phyloP scores from a whole-genome alignment of 805 yeast species.

The Pichia scutulata region DNA sequence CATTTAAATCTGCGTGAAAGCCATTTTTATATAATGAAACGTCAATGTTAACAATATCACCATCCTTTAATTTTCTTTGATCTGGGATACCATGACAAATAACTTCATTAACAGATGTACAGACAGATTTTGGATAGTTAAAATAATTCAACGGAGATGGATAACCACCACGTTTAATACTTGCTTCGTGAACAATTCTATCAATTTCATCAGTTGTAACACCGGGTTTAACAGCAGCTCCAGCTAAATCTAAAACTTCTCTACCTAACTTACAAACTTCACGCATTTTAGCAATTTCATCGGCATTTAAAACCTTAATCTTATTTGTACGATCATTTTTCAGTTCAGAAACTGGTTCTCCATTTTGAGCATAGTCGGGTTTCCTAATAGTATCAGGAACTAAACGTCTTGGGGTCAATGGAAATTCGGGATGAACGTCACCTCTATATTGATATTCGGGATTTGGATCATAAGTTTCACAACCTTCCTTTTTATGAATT shows the following conservation, averaged over 20 bases:
- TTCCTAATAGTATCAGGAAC: slow-evolving; percentile 63
- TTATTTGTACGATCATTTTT: slow-evolving; percentile 58
- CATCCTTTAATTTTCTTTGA: slow-evolving; percentile 76
- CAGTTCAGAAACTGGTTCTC: slow-evolving; percentile 74
- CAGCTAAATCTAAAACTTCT: slow-evolving; percentile 86
- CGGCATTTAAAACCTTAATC: slow-evolving; percentile 55
- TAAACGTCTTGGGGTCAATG: slow-evolving; percentile 61
- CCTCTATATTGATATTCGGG: slow-evolving; percentile 76
- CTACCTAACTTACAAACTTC: slow-evolving; percentile 71
- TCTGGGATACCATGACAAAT: slow-evolving; percentile 98
- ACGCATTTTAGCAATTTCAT: slow-evolving; percentile 67
- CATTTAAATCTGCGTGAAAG: slow-evolving; percentile 89
- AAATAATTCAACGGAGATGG: slow-evolving; percentile 95
- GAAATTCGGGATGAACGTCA: slow-evolving; percentile 66
- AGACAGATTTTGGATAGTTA: slow-evolving; percentile 85
- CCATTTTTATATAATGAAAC: slow-evolving; percentile 82
- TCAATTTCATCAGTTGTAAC: slow-evolving; percentile 91
- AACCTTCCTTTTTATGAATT: slow-evolving; percentile 57
- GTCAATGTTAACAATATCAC: slow-evolving; percentile 90
- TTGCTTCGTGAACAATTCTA: slow-evolving; percentile 76
- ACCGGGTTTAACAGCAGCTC: slow-evolving; percentile 77
- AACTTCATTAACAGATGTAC: slow-evolving; percentile 91
- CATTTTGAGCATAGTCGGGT: slow-evolving; percentile 82
- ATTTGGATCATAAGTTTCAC: slow-evolving; percentile 73
- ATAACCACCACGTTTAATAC: slow-evolving; percentile 80